These are phyloP conservation scores for grape (Vitis vinifera) DNA, from an alignment of 164 flowering plant genomes.

Conservation along the genomic window DNA sequence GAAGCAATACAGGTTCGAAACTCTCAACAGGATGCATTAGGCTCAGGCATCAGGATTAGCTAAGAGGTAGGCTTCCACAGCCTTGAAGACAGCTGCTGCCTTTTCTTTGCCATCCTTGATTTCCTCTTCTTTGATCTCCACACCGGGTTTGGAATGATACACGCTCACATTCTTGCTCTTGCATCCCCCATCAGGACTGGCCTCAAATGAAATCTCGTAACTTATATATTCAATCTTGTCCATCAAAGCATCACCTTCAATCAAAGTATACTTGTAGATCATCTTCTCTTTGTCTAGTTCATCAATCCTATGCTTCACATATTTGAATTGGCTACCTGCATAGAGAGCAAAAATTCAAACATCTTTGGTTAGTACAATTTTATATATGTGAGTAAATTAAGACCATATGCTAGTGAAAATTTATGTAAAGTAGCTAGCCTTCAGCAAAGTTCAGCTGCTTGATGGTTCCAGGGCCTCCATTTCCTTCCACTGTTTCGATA, in stretches of 20 bases:
- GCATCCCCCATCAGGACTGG: constrained; percentile 10
- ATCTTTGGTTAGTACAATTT: too few species aligned
- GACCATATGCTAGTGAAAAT: too few species aligned
- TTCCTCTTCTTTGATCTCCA: constrained; percentile 16
- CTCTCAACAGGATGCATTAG: neutral
- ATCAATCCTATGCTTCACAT: constrained; percentile 15
- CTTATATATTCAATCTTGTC: constrained; percentile 17
- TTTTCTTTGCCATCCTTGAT: constrained; percentile 16
- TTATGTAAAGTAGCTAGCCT: constrained; percentile 10
- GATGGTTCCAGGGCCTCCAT: constrained; percentile 38
- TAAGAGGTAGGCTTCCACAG: constrained; percentile 22
- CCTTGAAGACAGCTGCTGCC: constrained; percentile 15
- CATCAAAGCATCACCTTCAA: constrained; percentile 15
- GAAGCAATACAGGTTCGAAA: too few species aligned
- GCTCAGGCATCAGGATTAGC: constrained; percentile 32
- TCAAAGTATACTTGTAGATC: constrained; percentile 15
- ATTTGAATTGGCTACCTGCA: constrained; percentile 9
- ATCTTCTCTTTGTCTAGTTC: constrained; percentile 14
- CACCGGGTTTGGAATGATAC: constrained; percentile 16
- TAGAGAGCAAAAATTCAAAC: too few species aligned
- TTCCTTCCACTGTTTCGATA: constrained; percentile 27
- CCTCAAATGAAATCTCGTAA: constrained; percentile 19
- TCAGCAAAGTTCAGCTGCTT: constrained; percentile 32
- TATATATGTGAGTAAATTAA: too few species aligned
- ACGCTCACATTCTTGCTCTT: constrained; percentile 11